A percentile compares a stretch with the other conserved stretches of the same genome.
Evolutionary conservation across 129 eudicot species (phyloP).

Genomic region (Sambucus nigra): DNA sequence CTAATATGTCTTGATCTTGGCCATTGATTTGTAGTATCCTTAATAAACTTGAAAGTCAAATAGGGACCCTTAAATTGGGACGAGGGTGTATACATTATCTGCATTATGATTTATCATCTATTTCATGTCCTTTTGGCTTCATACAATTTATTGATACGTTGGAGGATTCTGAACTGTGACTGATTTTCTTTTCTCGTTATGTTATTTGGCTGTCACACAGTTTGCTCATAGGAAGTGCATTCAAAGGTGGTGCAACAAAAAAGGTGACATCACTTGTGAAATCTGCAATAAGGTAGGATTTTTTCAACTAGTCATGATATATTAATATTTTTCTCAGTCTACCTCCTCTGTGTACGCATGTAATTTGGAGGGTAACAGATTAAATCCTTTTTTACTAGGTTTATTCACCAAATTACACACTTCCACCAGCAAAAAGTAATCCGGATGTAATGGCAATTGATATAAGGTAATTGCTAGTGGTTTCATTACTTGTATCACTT

Average conservation of each 20-base stretch:
- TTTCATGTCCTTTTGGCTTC: not conserved
- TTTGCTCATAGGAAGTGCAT: constrained; percentile 90
- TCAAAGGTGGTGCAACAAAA: constrained; percentile 85
- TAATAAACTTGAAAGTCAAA: too few relatives aligned
- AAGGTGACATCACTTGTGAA: constrained; percentile 78
- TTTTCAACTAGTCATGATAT: not conserved
- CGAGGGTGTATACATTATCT: too few relatives aligned
- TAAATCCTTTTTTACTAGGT: constrained; percentile 24
- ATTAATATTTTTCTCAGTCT: not conserved
- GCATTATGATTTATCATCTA: not conserved
- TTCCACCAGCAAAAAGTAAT: constrained; percentile 47
- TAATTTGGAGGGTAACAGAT: not conserved
- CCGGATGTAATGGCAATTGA: constrained; percentile 63
- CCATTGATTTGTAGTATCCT: too few relatives aligned
- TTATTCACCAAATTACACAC: constrained; percentile 52
- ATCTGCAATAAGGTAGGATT: constrained; percentile 60
- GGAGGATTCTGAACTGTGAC: not conserved
- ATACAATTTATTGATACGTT: not conserved
- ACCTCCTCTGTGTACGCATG: not conserved
- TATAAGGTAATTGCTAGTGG: constrained; percentile 36
- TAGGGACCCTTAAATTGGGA: too few relatives aligned
- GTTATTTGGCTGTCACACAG: constrained; percentile 20
- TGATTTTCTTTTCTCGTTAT: not conserved
- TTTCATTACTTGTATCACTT: not conserved
- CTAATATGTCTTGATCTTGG: too few relatives aligned